A percentile compares a stretch with the other conserved stretches of the same genome.
Evolutionary conservation across 2,329 filamentous ascomycete species (phyloP).

Genomic region (Stachybotrys elegans): DNA sequence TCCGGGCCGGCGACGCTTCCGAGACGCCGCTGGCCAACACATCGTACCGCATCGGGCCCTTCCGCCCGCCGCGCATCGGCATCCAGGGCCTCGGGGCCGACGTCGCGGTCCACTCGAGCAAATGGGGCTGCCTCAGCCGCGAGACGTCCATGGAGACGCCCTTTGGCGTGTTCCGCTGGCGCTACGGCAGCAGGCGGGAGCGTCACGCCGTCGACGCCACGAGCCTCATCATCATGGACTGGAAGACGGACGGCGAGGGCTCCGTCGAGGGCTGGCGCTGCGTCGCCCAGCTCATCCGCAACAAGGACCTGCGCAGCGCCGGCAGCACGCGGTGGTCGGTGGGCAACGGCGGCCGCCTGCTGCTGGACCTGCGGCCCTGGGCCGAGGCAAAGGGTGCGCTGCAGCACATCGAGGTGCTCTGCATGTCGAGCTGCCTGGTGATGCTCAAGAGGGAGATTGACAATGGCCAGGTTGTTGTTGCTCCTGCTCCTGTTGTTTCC

Average conservation of each 20-base stretch:
- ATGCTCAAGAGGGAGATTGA: constrained; percentile 66
- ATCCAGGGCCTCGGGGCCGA: constrained; percentile 8
- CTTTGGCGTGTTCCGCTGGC: constrained; percentile 50
- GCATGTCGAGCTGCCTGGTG: constrained; percentile 51
- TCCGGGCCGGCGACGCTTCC: constrained; percentile 31
- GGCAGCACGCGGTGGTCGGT: constrained; percentile 33
- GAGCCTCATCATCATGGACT: constrained; percentile 47
- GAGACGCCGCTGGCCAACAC: constrained; percentile 40
- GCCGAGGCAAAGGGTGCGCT: constrained; percentile 24
- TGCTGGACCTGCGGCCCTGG: constrained; percentile 35
- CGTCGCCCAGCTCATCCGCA: constrained; percentile 40
- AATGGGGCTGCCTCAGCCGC: constrained; percentile 40
- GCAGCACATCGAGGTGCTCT: constrained; percentile 42
- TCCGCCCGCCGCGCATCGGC: constrained; percentile 41
- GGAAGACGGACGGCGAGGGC: constrained; percentile 26
- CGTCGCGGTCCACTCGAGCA: constrained; percentile 1
- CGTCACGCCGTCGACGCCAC: constrained; percentile 33
- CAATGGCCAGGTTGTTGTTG: constrained; percentile 11
- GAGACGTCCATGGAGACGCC: constrained; percentile 39
- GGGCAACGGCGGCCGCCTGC: constrained; percentile 46
- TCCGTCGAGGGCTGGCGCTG: constrained; percentile 20
- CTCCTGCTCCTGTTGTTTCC: too few species aligned
- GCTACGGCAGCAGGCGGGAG: constrained; percentile 44
- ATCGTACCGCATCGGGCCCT: constrained; percentile 52
- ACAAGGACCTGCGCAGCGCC: constrained; percentile 29